phyloP scores from a whole-genome alignment of 768 basidiomycete species.

The Multifurca ochricompacta region DNA sequence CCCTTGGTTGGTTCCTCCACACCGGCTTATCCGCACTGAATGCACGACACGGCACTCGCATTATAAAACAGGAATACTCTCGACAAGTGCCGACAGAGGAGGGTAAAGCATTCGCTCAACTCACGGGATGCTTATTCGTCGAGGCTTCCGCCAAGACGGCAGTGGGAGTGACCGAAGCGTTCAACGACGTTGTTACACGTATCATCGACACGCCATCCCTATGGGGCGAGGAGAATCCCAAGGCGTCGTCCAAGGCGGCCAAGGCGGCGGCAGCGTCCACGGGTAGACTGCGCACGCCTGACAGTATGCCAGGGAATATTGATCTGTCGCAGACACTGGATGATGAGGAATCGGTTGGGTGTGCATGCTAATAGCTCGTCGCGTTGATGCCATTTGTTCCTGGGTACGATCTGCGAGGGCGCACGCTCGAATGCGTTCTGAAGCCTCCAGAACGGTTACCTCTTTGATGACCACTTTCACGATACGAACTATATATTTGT shows the following conservation, averaged over 20 bases:
- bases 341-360: conserved; percentile 25
- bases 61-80: conserved; percentile 68
- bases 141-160: conserved; percentile 93
- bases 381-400: too few species aligned
- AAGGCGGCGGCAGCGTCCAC: conserved; percentile 3
- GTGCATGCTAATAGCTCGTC: conserved; percentile 29
- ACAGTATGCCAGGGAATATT: conserved; percentile 39
- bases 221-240: conserved; percentile 41
- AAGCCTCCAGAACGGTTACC: too few species aligned
- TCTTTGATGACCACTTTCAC: too few species aligned
- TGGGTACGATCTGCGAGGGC: too few species aligned
- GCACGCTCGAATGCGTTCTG: too few species aligned
- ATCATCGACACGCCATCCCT: conserved; percentile 81
- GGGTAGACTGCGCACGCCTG: conserved; percentile 2
- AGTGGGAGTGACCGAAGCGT: conserved; percentile 70
- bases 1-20: background rate
- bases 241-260: conserved; percentile 17
- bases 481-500: too few species aligned
- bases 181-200: conserved; percentile 67
- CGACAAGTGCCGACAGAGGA: conserved; percentile 78
- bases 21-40: background rate
- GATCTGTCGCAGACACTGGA: conserved; percentile 25
- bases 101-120: conserved; percentile 68
- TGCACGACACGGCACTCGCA: too few species aligned
- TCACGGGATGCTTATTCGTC: conserved; percentile 80